Evolutionary conservation across 441 rosid genomes (phyloP).

Genomic region (Oxalis stricta): DNA sequence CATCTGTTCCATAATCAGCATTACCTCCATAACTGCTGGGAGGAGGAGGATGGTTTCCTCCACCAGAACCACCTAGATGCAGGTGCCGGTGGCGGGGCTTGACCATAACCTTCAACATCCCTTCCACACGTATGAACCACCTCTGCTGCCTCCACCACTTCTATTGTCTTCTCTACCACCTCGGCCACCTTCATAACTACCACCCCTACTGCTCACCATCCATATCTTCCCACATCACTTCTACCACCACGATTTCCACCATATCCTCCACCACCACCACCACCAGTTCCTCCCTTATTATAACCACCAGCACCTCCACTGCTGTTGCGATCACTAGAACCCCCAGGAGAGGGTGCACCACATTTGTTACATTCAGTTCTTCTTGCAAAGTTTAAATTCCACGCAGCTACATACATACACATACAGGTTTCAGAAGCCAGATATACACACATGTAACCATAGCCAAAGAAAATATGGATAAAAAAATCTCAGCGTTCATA

Average conservation of each 20-base stretch:
- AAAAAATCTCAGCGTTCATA: neutral
- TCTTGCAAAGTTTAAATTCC: conserved; percentile 88
- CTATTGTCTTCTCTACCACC: conserved; percentile 10
- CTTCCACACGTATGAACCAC: conserved; percentile 55
- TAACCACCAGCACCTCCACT: conserved; percentile 30
- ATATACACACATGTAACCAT: conserved; percentile 2
- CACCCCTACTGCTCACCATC: no score
- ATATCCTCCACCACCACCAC: conserved; percentile 31
- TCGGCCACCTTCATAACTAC: conserved; percentile 40
- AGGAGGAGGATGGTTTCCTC: conserved; percentile 42
- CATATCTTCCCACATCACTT: conserved; percentile 37
- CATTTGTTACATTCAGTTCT: conserved; percentile 93
- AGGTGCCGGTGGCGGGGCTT: conserved; percentile 50
- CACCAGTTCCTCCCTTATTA: conserved; percentile 30
- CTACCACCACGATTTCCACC: conserved; percentile 40
- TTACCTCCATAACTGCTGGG: conserved; percentile 32
- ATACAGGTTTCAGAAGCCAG: conserved; percentile 12
- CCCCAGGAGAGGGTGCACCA: conserved; percentile 69
- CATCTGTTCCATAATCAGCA: conserved; percentile 49
- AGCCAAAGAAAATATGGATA: neutral
- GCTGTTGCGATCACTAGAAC: conserved; percentile 33
- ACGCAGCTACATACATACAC: conserved; percentile 71
- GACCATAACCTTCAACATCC: conserved; percentile 52
- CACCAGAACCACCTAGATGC: conserved; percentile 48
- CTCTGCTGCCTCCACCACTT: conserved; percentile 43